Evolutionary conservation across 2,329 filamentous ascomycete genomes (phyloP).

Genomic region (Xylaria digitata): DNA sequence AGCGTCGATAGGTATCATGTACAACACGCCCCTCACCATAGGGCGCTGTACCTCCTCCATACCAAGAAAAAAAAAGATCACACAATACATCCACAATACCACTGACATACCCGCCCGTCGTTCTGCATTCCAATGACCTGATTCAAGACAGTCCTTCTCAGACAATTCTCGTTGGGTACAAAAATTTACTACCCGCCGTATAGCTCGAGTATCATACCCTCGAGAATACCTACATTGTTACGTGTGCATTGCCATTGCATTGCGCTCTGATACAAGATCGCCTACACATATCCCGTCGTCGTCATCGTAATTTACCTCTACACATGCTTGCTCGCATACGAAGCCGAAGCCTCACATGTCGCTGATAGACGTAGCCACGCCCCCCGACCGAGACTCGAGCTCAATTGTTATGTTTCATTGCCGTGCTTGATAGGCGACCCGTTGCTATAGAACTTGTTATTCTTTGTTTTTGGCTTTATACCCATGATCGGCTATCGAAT

Average conservation of each 20-base stretch:
- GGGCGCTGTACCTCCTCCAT: not conserved
- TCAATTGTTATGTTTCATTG: conserved; percentile 19
- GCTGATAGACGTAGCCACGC: conserved; percentile 15
- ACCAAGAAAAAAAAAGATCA: not conserved
- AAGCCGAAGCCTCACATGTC: conserved; percentile 14
- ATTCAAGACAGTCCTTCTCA: not conserved
- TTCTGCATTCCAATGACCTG: conserved; percentile 9
- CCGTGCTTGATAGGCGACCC: not conserved
- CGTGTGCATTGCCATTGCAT: too few species aligned
- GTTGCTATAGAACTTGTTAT: conserved; percentile 3
- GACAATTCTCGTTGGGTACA: not conserved
- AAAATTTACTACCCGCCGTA: not conserved
- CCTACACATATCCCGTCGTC: not conserved
- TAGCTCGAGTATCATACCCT: not conserved
- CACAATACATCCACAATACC: not conserved
- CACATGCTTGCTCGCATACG: conserved; percentile 1
- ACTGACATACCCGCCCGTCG: not conserved
- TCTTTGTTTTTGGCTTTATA: not conserved
- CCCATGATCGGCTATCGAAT: conserved; percentile 14
- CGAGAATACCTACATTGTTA: not conserved
- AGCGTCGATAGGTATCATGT: not conserved
- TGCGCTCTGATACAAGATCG: too few species aligned
- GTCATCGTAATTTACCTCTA: not conserved
- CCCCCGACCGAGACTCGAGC: conserved; percentile 3
- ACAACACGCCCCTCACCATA: not conserved